These are phyloP conservation scores for Sedum album DNA, from an alignment of 164 flowering plant species.

Conservation along the genomic window DNA sequence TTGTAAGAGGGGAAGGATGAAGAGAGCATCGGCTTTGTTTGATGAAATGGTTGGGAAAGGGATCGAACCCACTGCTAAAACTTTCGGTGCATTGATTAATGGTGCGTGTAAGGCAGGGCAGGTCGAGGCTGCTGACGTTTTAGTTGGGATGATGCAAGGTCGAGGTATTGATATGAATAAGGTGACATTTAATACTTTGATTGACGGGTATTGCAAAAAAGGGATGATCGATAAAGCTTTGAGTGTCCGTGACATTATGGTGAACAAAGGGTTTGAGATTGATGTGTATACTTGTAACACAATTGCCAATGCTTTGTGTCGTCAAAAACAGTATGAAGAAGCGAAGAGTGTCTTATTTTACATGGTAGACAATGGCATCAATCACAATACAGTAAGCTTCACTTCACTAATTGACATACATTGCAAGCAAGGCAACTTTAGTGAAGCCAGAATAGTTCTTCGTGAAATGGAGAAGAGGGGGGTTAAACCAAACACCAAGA, in stretches of 20 bases:
- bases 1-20: constrained; percentile 35
- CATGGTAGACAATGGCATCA: constrained; percentile 24
- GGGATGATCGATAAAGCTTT: constrained; percentile 52
- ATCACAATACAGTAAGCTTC: constrained; percentile 28
- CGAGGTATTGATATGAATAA: constrained; percentile 26
- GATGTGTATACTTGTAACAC: constrained; percentile 22
- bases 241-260: constrained; percentile 30
- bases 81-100: constrained; percentile 42
- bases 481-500: constrained; percentile 34
- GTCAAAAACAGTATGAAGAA: constrained; percentile 20
- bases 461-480: constrained; percentile 53
- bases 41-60: constrained; percentile 35
- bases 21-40: constrained; percentile 33
- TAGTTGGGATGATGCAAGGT: constrained; percentile 41
- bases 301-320: constrained; percentile 22
- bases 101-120: constrained; percentile 48
- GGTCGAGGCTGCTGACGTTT: constrained; percentile 36
- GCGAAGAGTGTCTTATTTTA: constrained; percentile 24
- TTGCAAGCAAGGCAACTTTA: constrained; percentile 63
- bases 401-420: constrained; percentile 56
- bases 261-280: constrained; percentile 29
- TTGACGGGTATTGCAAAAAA: constrained; percentile 40
- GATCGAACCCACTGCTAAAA: constrained; percentile 30
- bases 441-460: constrained; percentile 47
- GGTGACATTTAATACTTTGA: constrained; percentile 43